Base-by-base conservation (phyloP, 208 protist genomes). In the Trypanosoma boissoni region DNA sequence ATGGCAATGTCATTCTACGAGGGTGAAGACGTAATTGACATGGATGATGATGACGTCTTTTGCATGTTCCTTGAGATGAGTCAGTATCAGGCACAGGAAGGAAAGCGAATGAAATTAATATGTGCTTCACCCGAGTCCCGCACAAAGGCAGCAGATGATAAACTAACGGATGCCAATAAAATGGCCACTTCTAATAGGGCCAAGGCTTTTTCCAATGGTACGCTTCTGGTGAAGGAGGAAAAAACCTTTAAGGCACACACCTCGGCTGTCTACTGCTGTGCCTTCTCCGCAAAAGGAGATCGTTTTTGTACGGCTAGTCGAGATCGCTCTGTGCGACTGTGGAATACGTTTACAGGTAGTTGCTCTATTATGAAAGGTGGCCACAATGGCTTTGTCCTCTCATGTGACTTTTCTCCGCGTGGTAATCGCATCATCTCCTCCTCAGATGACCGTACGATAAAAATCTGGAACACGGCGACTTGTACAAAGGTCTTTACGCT, bases 311-410 rank as follows among this genome's bases (percentile, higher is more conserved):
- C 80, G 0, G 85, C 76, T 26, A 92, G 82, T 64, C 84, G 88
- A 6, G 88, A 95, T 60, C 69, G 76, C 52, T 77, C 82, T n/a
- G 75, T 95, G 59, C 76, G 82, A 32, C 29, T 95, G 56, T 92
- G 84, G 83, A 84, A 86, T 61, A 74, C 68, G 12, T 52, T 65
- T 24, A 80, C 58, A 24, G 80, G 85, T 34, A 76, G 63, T 67
- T 79, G 67, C 68, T 73, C 75, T 10, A 57, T 84, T 6, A 88
- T 94, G 84, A 89, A 90, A 59, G 84, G 84, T 36, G 88, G 88
- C 24, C 88, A 95, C 74, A 92, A 91, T 60, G 88, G 83, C 56
- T 95, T 89, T 58, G 85, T 92, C 28, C 74, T 92, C 34, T 92
- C 80, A 42, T 95, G 88, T 56, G 80, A 91, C 68, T 92, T 86